These are phyloP conservation scores for Ilex aquifolium DNA, from an alignment of 257 asterid genomes.

Conservation along the genomic window DNA sequence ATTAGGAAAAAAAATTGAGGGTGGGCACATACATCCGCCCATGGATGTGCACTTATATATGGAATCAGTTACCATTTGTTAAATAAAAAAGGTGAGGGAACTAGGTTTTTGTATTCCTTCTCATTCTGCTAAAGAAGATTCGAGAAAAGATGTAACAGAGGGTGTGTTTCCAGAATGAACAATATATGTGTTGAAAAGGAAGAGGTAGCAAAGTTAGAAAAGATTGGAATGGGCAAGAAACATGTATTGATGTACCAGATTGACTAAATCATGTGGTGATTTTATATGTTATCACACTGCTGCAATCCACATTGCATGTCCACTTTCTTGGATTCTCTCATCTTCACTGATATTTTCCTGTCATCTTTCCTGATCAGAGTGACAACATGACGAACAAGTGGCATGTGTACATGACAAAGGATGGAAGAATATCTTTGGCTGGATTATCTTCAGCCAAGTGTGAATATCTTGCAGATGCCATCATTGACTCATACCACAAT, in stretches of 20 bases:
- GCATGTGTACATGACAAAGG: slow-evolving; percentile 96
- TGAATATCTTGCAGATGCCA: slow-evolving; percentile 93
- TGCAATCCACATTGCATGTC: background rate
- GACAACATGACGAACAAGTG: slow-evolving; percentile 89
- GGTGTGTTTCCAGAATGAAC: too few species aligned
- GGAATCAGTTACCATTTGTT: background rate
- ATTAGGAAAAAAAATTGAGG: too few species aligned
- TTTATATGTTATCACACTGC: background rate
- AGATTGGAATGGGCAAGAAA: too few species aligned
- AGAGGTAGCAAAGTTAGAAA: too few species aligned
- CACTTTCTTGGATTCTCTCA: background rate
- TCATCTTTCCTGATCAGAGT: slow-evolving; percentile 37
- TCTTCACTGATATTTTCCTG: background rate
- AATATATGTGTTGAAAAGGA: too few species aligned
- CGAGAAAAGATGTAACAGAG: too few species aligned
- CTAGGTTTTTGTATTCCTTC: too few species aligned
- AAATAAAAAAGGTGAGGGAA: too few species aligned
- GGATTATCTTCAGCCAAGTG: slow-evolving; percentile 91
- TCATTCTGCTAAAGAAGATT: too few species aligned
- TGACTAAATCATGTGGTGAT: background rate
- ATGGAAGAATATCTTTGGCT: slow-evolving; percentile 92
- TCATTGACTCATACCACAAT: slow-evolving; percentile 80
- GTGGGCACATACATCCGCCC: too few species aligned
- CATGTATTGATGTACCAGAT: too few species aligned
- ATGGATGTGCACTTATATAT: too few species aligned